Evolutionary conservation across 352 stramenopile genomes (phyloP).

Genomic region (Thalassiosira exigua): DNA sequence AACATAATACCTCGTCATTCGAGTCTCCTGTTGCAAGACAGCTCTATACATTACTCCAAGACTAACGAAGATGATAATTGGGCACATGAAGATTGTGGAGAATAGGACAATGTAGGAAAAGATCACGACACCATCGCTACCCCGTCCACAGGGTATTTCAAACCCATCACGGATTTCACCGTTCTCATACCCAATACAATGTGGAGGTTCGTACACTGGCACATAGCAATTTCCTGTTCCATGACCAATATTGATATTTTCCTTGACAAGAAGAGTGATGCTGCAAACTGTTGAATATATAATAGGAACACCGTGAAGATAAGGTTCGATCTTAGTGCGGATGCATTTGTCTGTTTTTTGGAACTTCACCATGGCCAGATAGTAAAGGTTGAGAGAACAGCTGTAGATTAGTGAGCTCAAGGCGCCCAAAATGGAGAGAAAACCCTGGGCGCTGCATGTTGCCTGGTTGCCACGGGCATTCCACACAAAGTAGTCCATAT

Average conservation of each 20-base stretch:
- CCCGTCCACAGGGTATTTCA: conserved; percentile 21
- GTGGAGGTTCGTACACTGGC: conserved; percentile 13
- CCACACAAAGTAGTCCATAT: conserved; percentile 19
- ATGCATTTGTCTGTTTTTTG: conserved; percentile 13
- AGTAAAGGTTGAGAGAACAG: conserved; percentile 23
- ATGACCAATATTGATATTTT: background rate
- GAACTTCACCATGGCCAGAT: conserved; percentile 6
- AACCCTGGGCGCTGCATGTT: conserved; percentile 21
- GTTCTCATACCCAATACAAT: conserved; percentile 28
- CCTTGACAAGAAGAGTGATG: background rate
- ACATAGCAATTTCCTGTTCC: conserved; percentile 3
- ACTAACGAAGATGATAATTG: conserved; percentile 8
- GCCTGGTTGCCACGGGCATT: conserved; percentile 24
- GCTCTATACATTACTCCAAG: conserved; percentile 2
- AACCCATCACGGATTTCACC: conserved; percentile 33
- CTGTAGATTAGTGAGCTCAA: conserved; percentile 3
- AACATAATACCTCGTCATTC: background rate
- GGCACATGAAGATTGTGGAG: background rate
- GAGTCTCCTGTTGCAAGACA: background rate
- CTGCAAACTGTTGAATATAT: background rate
- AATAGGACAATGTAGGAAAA: conserved; percentile 4
- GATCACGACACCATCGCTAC: background rate
- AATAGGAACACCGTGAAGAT: conserved; percentile 20
- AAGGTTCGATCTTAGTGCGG: conserved; percentile 20
- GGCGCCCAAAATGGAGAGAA: background rate